phyloP scores from a whole-genome alignment of 768 basidiomycete genomes.

The Tulasnella sp. region DNA sequence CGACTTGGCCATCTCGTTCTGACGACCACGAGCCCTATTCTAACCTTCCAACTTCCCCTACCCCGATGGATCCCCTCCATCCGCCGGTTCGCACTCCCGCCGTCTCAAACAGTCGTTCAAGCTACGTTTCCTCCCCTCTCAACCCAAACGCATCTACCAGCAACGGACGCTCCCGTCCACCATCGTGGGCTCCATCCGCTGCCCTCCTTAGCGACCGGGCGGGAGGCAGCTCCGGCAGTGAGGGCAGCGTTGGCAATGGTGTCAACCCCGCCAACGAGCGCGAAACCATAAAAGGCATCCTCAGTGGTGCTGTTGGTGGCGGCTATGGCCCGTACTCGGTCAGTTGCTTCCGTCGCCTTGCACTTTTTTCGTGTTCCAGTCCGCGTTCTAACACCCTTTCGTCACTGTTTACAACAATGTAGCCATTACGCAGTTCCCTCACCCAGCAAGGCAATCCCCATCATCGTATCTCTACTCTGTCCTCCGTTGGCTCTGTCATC shows the following conservation, averaged over 20 bases:
- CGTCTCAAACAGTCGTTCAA: not conserved
- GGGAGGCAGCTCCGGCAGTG: not conserved
- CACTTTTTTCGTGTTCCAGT: not conserved
- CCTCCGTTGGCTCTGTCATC: conserved; percentile 16
- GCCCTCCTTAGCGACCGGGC: not conserved
- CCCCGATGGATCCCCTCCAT: not conserved
- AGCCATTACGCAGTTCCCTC: not conserved
- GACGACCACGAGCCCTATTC: not conserved
- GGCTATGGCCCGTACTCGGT: conserved; percentile 18
- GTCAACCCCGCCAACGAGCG: not conserved
- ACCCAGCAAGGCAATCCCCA: conserved; percentile 4
- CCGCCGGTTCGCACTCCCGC: not conserved
- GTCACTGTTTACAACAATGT: not conserved
- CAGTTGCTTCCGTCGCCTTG: conserved; percentile 1
- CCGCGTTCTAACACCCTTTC: not conserved
- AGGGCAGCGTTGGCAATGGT: not conserved
- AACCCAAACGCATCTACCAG: conserved; percentile 9
- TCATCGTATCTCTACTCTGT: conserved; percentile 17
- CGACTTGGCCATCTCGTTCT: conserved; percentile 3
- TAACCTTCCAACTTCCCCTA: conserved; percentile 11
- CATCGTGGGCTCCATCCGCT: not conserved
- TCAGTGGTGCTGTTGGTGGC: conserved; percentile 15
- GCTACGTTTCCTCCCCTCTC: conserved; percentile 12
- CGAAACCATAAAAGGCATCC: conserved; percentile 9
- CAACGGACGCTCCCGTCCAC: conserved; percentile 2